Evolutionary conservation across 176 grass and related monocot species (phyloP).

Genomic region (Musa troglodytarum): DNA sequence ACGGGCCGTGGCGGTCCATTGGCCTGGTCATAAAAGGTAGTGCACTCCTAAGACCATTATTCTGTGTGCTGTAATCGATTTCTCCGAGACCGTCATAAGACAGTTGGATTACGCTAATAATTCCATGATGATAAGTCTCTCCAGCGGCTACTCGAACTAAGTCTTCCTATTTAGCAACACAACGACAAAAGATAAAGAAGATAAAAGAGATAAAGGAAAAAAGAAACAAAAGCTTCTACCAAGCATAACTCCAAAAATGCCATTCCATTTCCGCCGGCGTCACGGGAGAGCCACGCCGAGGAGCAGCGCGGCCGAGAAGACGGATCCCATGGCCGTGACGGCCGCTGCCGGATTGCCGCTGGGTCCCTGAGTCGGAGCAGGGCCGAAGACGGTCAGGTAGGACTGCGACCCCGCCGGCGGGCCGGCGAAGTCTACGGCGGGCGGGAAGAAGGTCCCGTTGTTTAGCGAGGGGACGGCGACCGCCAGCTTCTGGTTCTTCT

Average conservation of each 20-base stretch:
- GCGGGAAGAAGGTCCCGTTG: conserved; percentile 49
- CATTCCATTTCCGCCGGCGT: not conserved
- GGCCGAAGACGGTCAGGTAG: conserved; percentile 21
- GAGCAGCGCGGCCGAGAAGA: not conserved
- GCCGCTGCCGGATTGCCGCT: not conserved
- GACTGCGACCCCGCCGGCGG: conserved; percentile 13
- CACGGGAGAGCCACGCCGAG: not conserved
- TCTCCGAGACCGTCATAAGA: too few species aligned
- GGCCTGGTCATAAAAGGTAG: too few species aligned
- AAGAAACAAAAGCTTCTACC: too few species aligned
- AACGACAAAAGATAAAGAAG: too few species aligned
- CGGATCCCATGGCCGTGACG: not conserved
- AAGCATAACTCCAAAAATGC: not conserved
- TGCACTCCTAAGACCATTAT: too few species aligned
- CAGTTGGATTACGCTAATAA: too few species aligned
- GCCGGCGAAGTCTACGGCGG: conserved; percentile 6
- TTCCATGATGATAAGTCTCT: too few species aligned
- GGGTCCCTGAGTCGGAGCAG: conserved; percentile 7
- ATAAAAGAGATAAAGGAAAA: too few species aligned
- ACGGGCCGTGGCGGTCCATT: too few species aligned
- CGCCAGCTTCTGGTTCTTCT: conserved; percentile 63
- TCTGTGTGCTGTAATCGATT: too few species aligned
- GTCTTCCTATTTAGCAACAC: too few species aligned
- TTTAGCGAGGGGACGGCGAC: conserved; percentile 49
- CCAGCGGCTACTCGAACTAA: too few species aligned